These are phyloP conservation scores for Ligustrum vulgare DNA, from an alignment of 257 asterid species.

Conservation along the genomic window DNA sequence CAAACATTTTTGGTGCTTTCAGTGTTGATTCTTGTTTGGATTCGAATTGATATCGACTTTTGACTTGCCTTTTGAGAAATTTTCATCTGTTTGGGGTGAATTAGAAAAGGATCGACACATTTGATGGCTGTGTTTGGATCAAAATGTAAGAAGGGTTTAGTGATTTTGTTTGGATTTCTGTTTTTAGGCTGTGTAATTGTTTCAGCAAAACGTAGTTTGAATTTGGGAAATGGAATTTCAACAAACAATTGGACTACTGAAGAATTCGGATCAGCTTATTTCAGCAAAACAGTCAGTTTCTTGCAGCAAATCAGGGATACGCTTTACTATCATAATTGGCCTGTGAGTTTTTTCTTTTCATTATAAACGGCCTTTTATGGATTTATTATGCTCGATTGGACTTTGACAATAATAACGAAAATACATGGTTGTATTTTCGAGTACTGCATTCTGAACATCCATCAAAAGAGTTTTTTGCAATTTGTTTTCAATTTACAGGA, in stretches of 20 bases:
- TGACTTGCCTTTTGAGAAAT: slow-evolving; percentile 9
- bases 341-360: slow-evolving; percentile 40
- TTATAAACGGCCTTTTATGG: background rate
- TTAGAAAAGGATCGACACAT: slow-evolving; percentile 19
- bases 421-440: background rate
- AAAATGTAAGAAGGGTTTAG: slow-evolving; percentile 27
- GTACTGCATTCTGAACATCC: too few species aligned
- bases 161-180: slow-evolving; percentile 32
- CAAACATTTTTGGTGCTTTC: slow-evolving; percentile 1
- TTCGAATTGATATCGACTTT: slow-evolving; percentile 12
- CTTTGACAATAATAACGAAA: background rate
- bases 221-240: slow-evolving; percentile 23
- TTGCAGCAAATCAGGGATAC: slow-evolving; percentile 24
- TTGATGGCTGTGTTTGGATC: slow-evolving; percentile 48
- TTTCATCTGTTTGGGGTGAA: slow-evolving; percentile 28
- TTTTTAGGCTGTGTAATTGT: slow-evolving; percentile 37
- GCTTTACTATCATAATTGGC: slow-evolving; percentile 48
- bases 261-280: slow-evolving; percentile 26
- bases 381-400: background rate
- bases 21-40: slow-evolving; percentile 17
- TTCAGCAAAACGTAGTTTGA: slow-evolving; percentile 33
- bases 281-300: slow-evolving; percentile 29
- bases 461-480: background rate
- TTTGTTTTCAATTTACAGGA: slow-evolving; percentile 33
- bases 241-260: slow-evolving; percentile 32